Base-by-base conservation (phyloP, 116 monocot species). In the Thalassia testudinum region DNA sequence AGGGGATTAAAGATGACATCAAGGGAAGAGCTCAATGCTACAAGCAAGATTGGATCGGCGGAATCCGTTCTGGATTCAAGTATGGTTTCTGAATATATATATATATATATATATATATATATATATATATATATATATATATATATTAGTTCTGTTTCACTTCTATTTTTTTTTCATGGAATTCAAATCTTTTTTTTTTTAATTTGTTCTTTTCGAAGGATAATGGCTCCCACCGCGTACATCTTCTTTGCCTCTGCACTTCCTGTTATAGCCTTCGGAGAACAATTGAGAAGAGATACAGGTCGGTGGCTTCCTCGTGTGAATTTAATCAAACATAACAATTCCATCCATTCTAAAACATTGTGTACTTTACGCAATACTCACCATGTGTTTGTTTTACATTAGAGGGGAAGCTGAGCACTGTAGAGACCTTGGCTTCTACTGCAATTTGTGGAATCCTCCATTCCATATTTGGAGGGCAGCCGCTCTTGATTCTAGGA, bases 171-270 rank as follows among this genome's bases (percentile, higher is more conserved):
- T 40, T 40, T 40, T 40, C 40, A 40, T 14, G 40, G n/a, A 6
- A 17, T 17, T 47, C 47, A 13, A 12, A 50, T 22, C 14, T 10
- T 48, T 21, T 48, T 16, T 40, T 26, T 30, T 21, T 30, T 11
- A 47, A 65, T 13, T 7, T 28, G 15, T 7, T 20, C 15, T 13
- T 45, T 20, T 45, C 15, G 58, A 66, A 92, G 92, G 68, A 83
- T 92, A 53, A 49, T 92, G 59, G 87, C 92, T 25, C 92, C 92
- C 4, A 87, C 87, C 20, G 58, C 70, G 12, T 92, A 80, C 48
- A 87, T 92, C 54, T 92, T 92, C 61, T 92, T 92, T 54, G 83
- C 92, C 18, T 92, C 87, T 29, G 92, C 92, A 12, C 83, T 92
- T 52, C 92, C 92, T 6, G 83, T 92, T 13, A 78, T 92, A 7